phyloP scores from a whole-genome alignment of 163 green algal genomes.

The Prototheca cutis region DNA sequence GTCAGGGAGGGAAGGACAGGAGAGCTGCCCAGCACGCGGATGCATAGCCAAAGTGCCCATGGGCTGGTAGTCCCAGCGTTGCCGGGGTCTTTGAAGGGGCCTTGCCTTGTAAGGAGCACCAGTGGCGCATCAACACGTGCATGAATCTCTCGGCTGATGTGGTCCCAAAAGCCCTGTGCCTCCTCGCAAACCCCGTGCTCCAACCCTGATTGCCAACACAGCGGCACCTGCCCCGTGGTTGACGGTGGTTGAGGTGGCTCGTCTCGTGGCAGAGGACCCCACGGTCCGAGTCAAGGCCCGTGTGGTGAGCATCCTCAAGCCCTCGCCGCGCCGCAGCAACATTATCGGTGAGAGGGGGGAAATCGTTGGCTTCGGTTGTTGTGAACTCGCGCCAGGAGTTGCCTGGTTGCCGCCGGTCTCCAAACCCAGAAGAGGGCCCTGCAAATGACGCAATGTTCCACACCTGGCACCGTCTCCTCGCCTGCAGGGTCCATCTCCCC shows the following conservation, averaged over 20 bases:
- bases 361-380: neutral
- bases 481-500: no score
- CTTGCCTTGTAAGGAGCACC: neutral
- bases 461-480: neutral
- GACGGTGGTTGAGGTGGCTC: neutral
- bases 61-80: neutral
- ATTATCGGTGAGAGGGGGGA: constrained; percentile 39
- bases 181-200: no score
- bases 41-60: neutral
- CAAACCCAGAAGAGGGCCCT: neutral
- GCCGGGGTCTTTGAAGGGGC: neutral
- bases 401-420: neutral
- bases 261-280: neutral
- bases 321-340: constrained; percentile 29
- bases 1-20: neutral
- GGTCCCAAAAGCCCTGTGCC: no score
- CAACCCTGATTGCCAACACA: neutral
- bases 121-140: neutral
- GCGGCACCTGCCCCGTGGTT: neutral
- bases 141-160: neutral
- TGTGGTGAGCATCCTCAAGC: constrained; percentile 49
- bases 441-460: neutral
- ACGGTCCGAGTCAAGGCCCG: constrained; percentile 6
- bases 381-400: neutral
- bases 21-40: neutral